A percentile compares a stretch with the other conserved stretches of the same genome.
Evolutionary conservation across 2,329 filamentous ascomycete species (phyloP).

Genomic region (Pestalotiopsis sp.): DNA sequence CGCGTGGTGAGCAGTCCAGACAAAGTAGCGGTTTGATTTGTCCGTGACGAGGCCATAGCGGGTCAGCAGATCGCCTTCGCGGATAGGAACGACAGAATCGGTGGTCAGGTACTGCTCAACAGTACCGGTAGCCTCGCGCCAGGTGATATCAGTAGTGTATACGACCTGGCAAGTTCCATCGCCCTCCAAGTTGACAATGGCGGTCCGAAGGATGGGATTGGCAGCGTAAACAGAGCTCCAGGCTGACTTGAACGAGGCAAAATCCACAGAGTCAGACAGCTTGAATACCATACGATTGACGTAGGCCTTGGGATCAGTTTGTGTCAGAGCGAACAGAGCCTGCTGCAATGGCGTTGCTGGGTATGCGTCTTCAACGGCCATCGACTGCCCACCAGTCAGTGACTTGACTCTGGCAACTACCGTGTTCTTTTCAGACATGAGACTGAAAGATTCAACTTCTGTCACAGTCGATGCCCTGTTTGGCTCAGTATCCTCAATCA

Average conservation of each 20-base stretch:
- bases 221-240: constrained; percentile 14
- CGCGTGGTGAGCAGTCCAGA: constrained; percentile 15
- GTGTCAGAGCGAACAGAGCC: constrained; percentile 30
- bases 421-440: not conserved
- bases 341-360: constrained; percentile 26
- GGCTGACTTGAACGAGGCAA: constrained; percentile 14
- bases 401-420: not conserved
- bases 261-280: constrained; percentile 7
- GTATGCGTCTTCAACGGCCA: constrained; percentile 1
- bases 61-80: constrained; percentile 7
- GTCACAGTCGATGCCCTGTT: not conserved
- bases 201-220: constrained; percentile 22
- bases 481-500: not conserved
- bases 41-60: constrained; percentile 11
- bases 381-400: not conserved
- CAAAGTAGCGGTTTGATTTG: not conserved
- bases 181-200: constrained; percentile 17
- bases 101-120: not conserved
- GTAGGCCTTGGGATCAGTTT: constrained; percentile 27
- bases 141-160: not conserved
- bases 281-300: constrained; percentile 22
- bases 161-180: constrained; percentile 12
- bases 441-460: not conserved
- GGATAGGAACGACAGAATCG: not conserved
- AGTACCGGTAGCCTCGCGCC: not conserved